Percentiles rank a stretch among this genome's conserved stretches.
Conservation (phyloP, 805 yeast species). For the Danielia reshetovae region DNA sequence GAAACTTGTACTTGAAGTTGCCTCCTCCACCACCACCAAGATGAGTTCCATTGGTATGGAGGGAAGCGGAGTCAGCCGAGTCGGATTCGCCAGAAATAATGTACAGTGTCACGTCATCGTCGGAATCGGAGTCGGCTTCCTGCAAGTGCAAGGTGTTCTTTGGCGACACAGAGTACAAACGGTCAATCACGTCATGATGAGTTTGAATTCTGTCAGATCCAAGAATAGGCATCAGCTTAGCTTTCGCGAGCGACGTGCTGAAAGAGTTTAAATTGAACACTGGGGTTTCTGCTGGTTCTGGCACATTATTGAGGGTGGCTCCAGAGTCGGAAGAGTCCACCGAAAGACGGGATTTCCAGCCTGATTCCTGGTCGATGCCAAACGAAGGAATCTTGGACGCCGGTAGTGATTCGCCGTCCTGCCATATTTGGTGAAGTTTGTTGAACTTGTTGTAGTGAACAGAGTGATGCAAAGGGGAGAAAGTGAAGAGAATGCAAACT, state of each 20-base stretch:
- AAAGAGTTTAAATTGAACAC: constrained; percentile 10
- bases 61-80: constrained; percentile 1
- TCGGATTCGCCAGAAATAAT: neutral
- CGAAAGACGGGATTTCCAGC: neutral
- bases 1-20: constrained; percentile 16
- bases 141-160: constrained; percentile 35
- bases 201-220: constrained; percentile 2
- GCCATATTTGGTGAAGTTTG: neutral
- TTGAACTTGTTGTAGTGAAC: constrained; percentile 6
- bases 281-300: constrained; percentile 2
- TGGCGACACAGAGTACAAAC: constrained; percentile 38
- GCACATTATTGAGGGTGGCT: neutral
- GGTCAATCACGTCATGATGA: constrained; percentile 19
- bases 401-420: neutral
- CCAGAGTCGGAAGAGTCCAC: neutral
- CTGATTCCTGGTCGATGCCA: neutral
- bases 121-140: constrained; percentile 23
- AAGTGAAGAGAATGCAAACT: constrained; percentile 6
- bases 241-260: neutral
- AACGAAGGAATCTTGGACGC: too few relatives aligned
- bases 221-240: constrained; percentile 6
- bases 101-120: constrained; percentile 4
- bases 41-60: constrained; percentile 9
- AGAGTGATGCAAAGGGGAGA: constrained; percentile 10
- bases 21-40: constrained; percentile 29